Conservation (phyloP, 75 land plant species). For the Chamaecyparis obtusa region DNA sequence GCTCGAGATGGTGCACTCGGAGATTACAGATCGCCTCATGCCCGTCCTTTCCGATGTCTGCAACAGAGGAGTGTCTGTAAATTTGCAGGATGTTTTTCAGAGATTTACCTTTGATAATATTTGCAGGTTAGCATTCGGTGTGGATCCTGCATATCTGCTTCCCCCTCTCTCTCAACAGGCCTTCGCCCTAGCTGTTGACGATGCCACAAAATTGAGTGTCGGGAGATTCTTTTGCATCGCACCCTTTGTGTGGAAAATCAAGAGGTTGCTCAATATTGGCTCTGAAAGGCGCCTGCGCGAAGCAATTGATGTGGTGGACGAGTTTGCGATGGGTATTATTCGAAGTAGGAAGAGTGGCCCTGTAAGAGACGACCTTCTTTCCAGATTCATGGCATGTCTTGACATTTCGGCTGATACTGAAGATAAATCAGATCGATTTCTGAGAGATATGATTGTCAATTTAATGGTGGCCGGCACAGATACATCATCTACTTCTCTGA, state of each 20-base stretch:
- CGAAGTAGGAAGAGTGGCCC: no score
- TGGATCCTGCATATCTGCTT: constrained; percentile 25
- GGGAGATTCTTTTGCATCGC: constrained; percentile 11
- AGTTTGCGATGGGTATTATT: not conserved
- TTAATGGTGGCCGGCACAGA: constrained; percentile 35
- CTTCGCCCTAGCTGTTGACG: constrained; percentile 23
- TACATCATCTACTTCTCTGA: constrained; percentile 17
- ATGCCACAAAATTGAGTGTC: constrained; percentile 12
- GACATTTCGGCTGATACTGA: not conserved
- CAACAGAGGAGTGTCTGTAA: no score
- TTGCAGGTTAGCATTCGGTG: constrained; percentile 24
- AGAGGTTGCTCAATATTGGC: constrained; percentile 15
- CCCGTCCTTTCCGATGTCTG: no score
- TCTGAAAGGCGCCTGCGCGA: not conserved
- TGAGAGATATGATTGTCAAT: constrained; percentile 22
- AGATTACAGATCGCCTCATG: no score
- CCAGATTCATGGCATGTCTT: constrained; percentile 20
- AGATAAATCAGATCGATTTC: not conserved
- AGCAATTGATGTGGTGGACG: constrained; percentile 11
- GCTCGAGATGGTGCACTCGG: no score
- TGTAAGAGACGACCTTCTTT: constrained; percentile 15
- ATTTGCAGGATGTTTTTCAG: no score
- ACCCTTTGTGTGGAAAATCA: not conserved
- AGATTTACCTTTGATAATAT: not conserved
- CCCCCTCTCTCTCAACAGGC: constrained; percentile 12